phyloP scores from a whole-genome alignment of 805 yeast species.

The Candida orba region DNA sequence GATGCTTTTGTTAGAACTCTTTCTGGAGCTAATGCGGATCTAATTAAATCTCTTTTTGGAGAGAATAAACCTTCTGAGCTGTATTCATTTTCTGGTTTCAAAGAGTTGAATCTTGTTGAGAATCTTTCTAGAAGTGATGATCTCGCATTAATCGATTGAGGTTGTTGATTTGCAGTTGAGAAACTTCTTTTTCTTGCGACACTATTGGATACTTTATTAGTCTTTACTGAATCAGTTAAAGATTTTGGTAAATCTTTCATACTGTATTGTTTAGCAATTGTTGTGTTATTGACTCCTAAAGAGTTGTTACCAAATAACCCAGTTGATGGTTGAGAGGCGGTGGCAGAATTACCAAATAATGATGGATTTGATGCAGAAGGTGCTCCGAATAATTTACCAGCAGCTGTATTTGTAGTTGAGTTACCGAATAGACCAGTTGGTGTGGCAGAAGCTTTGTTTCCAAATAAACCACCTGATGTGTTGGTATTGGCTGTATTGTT shows the following conservation, averaged over 20 bases:
- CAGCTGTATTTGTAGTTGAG: constrained; percentile 4
- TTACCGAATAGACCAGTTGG: constrained; percentile 24
- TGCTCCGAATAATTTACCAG: not conserved
- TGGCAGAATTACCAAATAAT: constrained; percentile 4
- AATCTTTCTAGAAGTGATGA: constrained; percentile 28
- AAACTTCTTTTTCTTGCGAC: constrained; percentile 20
- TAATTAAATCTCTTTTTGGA: constrained; percentile 23
- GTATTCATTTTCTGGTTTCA: constrained; percentile 19
- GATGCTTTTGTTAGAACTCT: not conserved
- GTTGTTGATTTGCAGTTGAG: constrained; percentile 16
- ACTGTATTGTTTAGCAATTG: constrained; percentile 22
- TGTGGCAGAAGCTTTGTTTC: constrained; percentile 9
- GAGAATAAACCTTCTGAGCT: constrained; percentile 32
- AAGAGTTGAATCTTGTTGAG: constrained; percentile 27
- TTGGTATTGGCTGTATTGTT: not conserved
- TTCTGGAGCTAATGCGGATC: constrained; percentile 13
- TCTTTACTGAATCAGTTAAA: constrained; percentile 26
- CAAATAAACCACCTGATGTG: constrained; percentile 15
- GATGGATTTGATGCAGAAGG: too few species aligned
- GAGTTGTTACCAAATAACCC: constrained; percentile 14
- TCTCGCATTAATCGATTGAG: constrained; percentile 16
- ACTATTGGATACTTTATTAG: constrained; percentile 10
- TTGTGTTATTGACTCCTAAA: constrained; percentile 15
- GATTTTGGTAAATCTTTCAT: constrained; percentile 32
- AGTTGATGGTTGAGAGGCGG: not conserved